Percentiles rank a stretch among this genome's conserved stretches.
Evolutionary conservation across 2,329 filamentous ascomycete species (phyloP).

Genomic region (Verticillium dahliae): DNA sequence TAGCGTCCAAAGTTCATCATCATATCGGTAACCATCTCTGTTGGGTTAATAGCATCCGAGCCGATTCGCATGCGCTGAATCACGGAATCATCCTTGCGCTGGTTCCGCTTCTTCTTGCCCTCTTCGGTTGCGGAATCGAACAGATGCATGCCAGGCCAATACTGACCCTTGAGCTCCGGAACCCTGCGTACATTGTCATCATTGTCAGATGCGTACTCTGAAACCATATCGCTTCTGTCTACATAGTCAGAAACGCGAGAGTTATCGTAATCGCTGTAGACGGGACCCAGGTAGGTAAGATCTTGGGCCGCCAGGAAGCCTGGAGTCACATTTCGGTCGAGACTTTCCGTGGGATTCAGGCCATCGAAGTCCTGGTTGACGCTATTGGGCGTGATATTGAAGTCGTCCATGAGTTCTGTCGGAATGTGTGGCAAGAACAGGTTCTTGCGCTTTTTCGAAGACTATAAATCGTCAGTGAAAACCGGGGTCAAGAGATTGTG

Average conservation of each 20-base stretch:
- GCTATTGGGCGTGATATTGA: not conserved
- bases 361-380: not conserved
- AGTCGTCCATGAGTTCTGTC: not conserved
- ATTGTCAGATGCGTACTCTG: not conserved
- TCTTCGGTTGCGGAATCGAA: constrained; percentile 72
- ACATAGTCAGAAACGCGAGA: not conserved
- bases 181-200: not conserved
- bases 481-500: not conserved
- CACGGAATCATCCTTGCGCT: constrained; percentile 70
- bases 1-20: constrained; percentile 42
- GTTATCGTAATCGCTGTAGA: not conserved
- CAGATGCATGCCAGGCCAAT: constrained; percentile 73
- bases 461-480: not conserved
- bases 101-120: constrained; percentile 69
- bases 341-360: not conserved
- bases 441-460: not conserved
- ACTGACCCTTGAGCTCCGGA: constrained; percentile 56
- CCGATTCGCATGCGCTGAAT: constrained; percentile 58
- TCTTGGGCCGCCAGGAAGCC: not conserved
- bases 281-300: not conserved
- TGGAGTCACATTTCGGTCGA: not conserved
- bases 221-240: not conserved
- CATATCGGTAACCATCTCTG: constrained; percentile 56
- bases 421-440: not conserved
- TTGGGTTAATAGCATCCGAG: constrained; percentile 57